Conservation (phyloP, 192 early-diverging fungal genomes). For the Rhizoclosmatium sp. region DNA sequence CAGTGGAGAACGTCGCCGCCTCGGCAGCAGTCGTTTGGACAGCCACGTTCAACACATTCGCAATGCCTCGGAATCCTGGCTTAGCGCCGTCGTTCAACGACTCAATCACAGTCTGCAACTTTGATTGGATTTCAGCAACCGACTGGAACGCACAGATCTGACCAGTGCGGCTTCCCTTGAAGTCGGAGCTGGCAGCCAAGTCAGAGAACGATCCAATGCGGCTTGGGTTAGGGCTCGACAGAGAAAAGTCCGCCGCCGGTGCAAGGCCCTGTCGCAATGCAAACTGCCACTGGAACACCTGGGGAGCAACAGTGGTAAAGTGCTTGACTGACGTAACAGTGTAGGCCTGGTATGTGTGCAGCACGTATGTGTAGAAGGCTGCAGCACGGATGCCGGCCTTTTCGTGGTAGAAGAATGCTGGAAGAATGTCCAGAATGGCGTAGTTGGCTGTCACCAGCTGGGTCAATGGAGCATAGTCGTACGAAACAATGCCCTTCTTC, state of each 20-base stretch:
- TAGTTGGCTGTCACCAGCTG: conserved; percentile 88
- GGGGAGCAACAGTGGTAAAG: conserved; percentile 36
- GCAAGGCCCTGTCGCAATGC: conserved; percentile 48
- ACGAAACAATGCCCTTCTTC: conserved; percentile 38
- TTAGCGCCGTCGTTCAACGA: conserved; percentile 51
- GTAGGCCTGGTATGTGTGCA: conserved; percentile 98
- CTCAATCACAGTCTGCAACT: conserved; percentile 67
- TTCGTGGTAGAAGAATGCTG: conserved; percentile 90
- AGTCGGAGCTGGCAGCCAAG: conserved; percentile 65
- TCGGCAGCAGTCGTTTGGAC: conserved; percentile 54
- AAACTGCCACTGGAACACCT: conserved; percentile 62
- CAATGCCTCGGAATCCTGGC: conserved; percentile 39
- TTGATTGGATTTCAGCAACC: conserved; percentile 73
- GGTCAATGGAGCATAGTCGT: conserved; percentile 59
- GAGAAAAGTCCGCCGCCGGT: conserved; percentile 39
- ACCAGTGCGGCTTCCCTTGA: conserved; percentile 81
- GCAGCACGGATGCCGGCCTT: conserved; percentile 77
- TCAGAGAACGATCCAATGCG: conserved; percentile 83
- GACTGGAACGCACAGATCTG: conserved; percentile 80
- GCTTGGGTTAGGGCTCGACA: conserved; percentile 49
- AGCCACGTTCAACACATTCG: conserved; percentile 89
- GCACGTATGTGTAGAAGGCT: conserved; percentile 94
- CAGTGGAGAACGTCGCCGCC: conserved; percentile 71
- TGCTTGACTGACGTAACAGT: conserved; percentile 82
- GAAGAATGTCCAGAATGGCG: conserved; percentile 94